Percentiles rank a stretch among this genome's conserved stretches.
phyloP scores from a whole-genome alignment of 2,329 filamentous ascomycete genomes.

The Aspergillus neotritici region DNA sequence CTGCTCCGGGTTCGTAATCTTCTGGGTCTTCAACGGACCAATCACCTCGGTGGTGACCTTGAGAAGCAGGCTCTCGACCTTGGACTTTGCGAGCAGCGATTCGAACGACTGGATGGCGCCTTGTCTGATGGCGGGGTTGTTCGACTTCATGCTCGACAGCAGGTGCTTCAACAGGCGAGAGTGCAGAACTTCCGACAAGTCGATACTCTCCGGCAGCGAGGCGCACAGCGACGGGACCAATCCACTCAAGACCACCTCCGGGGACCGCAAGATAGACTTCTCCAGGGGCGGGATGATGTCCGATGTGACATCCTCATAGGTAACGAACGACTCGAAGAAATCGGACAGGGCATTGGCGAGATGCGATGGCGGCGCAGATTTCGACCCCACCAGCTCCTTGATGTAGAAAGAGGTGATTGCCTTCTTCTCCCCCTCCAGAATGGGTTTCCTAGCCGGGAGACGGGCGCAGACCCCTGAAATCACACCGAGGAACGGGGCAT shows the following conservation, averaged over 20 bases:
- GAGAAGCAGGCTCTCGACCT: slow-evolving; percentile 53
- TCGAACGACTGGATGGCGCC: slow-evolving; percentile 72
- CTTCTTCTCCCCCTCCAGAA: slow-evolving; percentile 61
- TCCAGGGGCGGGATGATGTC: slow-evolving; percentile 77
- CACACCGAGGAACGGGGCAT: slow-evolving; percentile 74
- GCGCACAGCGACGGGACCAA: slow-evolving; percentile 67
- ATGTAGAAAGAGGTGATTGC: slow-evolving; percentile 77
- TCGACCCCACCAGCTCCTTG: slow-evolving; percentile 78
- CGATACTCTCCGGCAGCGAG: slow-evolving; percentile 63
- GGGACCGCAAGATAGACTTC: slow-evolving; percentile 80
- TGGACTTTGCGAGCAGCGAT: slow-evolving; percentile 59
- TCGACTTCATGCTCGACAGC: slow-evolving; percentile 86
- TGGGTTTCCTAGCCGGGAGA: slow-evolving; percentile 56
- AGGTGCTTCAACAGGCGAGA: slow-evolving; percentile 76
- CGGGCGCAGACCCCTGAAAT: slow-evolving; percentile 81
- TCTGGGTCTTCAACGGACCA: slow-evolving; percentile 72
- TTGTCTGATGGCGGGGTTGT: slow-evolving; percentile 68
- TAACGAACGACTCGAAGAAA: slow-evolving; percentile 74
- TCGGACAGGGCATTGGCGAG: slow-evolving; percentile 68
- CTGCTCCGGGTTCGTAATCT: slow-evolving; percentile 79
- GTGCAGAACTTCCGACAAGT: slow-evolving; percentile 69
- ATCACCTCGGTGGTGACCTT: slow-evolving; percentile 74
- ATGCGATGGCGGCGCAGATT: slow-evolving; percentile 63
- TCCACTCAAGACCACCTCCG: slow-evolving; percentile 79
- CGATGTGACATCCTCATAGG: slow-evolving; percentile 65